Percentiles rank a stretch among this genome's conserved stretches.
Evolutionary conservation across 2,329 filamentous ascomycete genomes (phyloP).

Genomic region (Venturia asperata): DNA sequence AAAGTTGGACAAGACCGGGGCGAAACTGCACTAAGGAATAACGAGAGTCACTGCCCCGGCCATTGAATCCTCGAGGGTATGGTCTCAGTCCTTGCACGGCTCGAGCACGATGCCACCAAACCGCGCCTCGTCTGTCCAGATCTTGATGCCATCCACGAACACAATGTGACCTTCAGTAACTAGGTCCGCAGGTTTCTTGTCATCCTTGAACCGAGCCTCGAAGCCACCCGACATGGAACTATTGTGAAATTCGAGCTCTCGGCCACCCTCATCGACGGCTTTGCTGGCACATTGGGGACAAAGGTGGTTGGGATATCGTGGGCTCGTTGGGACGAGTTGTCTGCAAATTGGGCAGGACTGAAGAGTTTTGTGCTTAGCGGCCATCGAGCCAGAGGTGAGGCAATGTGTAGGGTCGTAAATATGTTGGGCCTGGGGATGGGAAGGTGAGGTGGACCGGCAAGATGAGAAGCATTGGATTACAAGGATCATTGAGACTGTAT

Average conservation of each 20-base stretch:
- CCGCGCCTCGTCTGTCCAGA: background rate
- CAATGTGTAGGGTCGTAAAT: background rate
- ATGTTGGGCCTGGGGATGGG: background rate
- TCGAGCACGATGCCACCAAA: no score
- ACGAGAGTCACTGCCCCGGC: no score
- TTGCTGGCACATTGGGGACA: background rate
- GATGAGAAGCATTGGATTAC: background rate
- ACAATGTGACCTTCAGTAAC: background rate
- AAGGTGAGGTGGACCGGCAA: background rate
- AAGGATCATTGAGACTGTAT: background rate
- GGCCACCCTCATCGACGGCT: no score
- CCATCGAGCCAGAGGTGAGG: background rate
- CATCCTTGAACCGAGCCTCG: background rate
- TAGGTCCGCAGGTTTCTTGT: background rate
- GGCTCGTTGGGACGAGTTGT: background rate
- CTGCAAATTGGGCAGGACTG: constrained; percentile 2
- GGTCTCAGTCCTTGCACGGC: no score
- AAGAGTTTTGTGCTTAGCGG: background rate
- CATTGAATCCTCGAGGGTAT: no score
- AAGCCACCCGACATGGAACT: background rate
- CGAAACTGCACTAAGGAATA: no score
- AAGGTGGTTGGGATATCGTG: background rate
- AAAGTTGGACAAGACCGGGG: no score
- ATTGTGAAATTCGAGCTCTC: background rate
- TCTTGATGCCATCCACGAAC: background rate